Conservation (phyloP, 768 basidiomycete genomes). For the Gymnopilus dilepis region DNA sequence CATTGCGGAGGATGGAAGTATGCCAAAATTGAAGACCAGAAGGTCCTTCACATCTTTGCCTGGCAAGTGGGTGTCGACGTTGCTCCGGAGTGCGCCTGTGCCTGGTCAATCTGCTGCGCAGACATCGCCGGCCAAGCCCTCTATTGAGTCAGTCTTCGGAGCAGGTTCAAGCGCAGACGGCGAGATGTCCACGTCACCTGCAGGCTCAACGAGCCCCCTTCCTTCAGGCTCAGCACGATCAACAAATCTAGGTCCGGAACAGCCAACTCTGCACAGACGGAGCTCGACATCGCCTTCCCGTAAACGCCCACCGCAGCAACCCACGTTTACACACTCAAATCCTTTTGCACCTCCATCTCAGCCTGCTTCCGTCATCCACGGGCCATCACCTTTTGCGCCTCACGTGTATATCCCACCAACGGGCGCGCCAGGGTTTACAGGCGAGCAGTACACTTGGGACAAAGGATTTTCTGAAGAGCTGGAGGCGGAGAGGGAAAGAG, state of each 20-base stretch:
- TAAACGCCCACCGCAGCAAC: constrained; percentile 7
- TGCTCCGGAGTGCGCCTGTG: constrained; percentile 16
- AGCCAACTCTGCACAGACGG: background rate
- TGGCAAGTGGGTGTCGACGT: constrained; percentile 24
- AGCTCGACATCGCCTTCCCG: constrained; percentile 8
- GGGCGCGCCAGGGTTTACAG: constrained; percentile 82
- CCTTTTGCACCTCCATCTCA: constrained; percentile 20
- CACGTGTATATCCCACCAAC: constrained; percentile 46
- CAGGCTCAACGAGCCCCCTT: background rate
- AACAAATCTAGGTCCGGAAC: background rate
- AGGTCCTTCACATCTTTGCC: constrained; percentile 20
- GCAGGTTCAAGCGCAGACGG: background rate
- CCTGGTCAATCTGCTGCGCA: background rate
- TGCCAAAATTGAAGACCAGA: background rate
- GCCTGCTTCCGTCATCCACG: constrained; percentile 22
- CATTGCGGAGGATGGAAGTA: background rate
- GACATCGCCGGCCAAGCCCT: constrained; percentile 9
- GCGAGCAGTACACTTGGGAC: constrained; percentile 71
- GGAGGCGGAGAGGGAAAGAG: constrained; percentile 42
- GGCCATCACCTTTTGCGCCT: constrained; percentile 48
- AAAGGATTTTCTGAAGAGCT: constrained; percentile 61
- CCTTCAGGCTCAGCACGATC: background rate
- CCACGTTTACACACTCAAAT: constrained; percentile 22
- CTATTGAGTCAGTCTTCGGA: constrained; percentile 23
- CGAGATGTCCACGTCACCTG: background rate